Base-by-base conservation (phyloP, 257 asterid genomes). In the Salvia hispanica region DNA sequence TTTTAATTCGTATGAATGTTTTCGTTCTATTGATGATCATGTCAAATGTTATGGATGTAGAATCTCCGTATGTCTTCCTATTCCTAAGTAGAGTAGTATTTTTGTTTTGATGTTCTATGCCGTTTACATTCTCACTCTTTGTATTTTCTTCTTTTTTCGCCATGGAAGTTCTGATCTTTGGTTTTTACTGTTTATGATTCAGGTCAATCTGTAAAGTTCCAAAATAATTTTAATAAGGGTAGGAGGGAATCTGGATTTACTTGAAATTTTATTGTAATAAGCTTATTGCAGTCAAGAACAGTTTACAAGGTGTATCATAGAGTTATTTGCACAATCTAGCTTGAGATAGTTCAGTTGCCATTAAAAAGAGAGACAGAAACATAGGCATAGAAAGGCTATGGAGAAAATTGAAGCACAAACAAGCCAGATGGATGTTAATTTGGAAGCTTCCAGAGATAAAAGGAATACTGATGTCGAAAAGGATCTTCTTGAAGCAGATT, bases 371-470 rank as follows among this genome's bases (percentile, higher is more conserved):
- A 82, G 66, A 58, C 48, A 18, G 36, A 71, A 55, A 69, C n/a
- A 43, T 25, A 69, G 50, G 64, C 67, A 46, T 28, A 72, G 58
- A 65, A 71, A 55, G 72, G 70, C 66, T 45, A 74, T 58, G 70
- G 75, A 43, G 66, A 58, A 60, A 15, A 74, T 37, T 53, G 77
- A 59, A 47, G 21, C 34, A 68, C 72, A 66, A 72, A 77, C 53
- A 64, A 58, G 67, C 72, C 78, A 54, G 50, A 63, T 50, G 67
- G 74, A 70, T 61, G 69, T 46, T n/a, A 54, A 44, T 75, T 6
- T 69, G 74, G 67, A 65, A 43, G 69, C 52, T 58, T 62, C 75
- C 0, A 16, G 69, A 18, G 64, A 62, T 62, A 33, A 36, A 25
- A 51, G 25, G 42, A 78, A 58, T 8, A 43, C 65, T 65, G 77